These are phyloP conservation scores for Funneliformis mosseae DNA, from an alignment of 192 early-diverging fungal species.

Conservation along the genomic window DNA sequence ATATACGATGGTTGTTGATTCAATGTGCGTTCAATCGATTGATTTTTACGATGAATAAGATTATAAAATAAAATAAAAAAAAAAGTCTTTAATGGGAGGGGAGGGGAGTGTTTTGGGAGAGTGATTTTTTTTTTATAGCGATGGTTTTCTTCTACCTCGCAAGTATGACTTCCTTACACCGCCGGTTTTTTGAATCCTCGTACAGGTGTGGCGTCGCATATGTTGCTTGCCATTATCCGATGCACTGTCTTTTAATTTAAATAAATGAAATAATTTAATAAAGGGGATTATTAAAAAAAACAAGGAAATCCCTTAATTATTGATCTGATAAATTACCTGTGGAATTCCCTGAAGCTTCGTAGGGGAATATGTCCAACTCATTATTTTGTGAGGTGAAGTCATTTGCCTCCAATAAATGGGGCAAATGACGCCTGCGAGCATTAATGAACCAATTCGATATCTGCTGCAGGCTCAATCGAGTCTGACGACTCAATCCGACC, in stretches of 20 bases:
- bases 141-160: background rate
- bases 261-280: background rate
- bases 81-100: too few relatives aligned
- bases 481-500: constrained; percentile 47
- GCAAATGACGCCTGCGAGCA: constrained; percentile 58
- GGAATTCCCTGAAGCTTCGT: constrained; percentile 5
- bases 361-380: background rate
- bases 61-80: too few relatives aligned
- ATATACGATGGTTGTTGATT: too few relatives aligned
- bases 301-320: background rate
- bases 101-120: background rate
- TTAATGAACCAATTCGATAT: constrained; percentile 83
- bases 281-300: background rate
- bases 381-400: background rate
- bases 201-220: background rate
- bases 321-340: constrained; percentile 1
- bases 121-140: background rate
- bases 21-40: too few relatives aligned
- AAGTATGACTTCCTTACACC: background rate
- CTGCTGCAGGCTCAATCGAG: constrained; percentile 63
- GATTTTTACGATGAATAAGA: too few relatives aligned
- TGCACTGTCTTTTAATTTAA: background rate
- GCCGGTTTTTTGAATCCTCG: background rate
- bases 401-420: constrained; percentile 41
- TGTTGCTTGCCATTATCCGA: background rate